Percentiles rank a stretch among this genome's conserved stretches.
phyloP scores from a whole-genome alignment of 31 red algal species.

The Porphyra umbilicalis region DNA sequence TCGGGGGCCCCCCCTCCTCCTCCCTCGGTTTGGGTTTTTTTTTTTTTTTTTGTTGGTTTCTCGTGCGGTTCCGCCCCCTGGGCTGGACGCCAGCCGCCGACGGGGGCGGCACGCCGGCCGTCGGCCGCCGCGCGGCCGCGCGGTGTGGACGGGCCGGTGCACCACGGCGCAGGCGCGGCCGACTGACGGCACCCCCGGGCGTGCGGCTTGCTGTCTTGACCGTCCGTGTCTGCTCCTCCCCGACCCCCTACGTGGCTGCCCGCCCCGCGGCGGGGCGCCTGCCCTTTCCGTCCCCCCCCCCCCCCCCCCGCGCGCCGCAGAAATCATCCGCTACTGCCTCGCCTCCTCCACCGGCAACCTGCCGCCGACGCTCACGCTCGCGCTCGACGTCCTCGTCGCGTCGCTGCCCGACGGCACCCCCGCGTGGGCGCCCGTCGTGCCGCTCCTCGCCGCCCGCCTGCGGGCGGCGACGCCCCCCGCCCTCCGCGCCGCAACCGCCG shows the following conservation, averaged over 20 bases:
- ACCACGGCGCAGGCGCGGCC: too few species aligned
- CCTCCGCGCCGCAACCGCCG: conserved; percentile 9
- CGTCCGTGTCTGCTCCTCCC: too few species aligned
- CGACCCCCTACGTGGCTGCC: too few species aligned
- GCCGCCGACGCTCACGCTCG: conserved; percentile 24
- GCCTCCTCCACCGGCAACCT: conserved; percentile 17
- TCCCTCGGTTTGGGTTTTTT: neutral
- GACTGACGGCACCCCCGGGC: neutral
- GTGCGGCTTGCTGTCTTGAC: too few species aligned
- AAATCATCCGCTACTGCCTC: conserved; percentile 37
- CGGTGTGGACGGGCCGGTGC: too few species aligned
- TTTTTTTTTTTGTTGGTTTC: neutral
- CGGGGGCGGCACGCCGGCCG: too few species aligned
- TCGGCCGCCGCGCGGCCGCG: too few species aligned
- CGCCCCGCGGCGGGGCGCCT: too few species aligned
- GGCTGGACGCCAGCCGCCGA: too few species aligned
- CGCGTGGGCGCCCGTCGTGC: conserved; percentile 39
- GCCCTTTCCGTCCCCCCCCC: neutral
- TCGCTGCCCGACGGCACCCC: conserved; percentile 13
- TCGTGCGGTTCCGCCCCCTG: too few species aligned
- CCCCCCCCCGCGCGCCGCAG: neutral
- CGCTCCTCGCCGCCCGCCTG: conserved; percentile 16
- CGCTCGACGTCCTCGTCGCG: conserved; percentile 24
- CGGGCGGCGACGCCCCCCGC: neutral
- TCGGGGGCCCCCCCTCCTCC: neutral